phyloP scores from a whole-genome alignment of 768 basidiomycete species.

The Sporobolomyces roseus region DNA sequence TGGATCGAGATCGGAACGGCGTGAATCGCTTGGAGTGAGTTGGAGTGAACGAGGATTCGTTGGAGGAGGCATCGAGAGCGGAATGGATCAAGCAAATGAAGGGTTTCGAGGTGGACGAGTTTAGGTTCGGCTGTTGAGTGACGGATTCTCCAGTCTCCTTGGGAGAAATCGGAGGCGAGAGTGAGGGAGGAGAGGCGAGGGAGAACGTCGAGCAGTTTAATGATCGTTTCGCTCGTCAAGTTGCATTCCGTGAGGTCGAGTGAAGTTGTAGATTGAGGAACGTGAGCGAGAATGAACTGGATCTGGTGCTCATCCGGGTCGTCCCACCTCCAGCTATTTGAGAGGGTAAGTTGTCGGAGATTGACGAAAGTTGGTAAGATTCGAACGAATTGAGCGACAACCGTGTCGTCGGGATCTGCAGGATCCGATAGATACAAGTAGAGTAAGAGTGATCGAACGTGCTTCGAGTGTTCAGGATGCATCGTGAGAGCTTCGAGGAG shows the following conservation, averaged over 20 bases:
- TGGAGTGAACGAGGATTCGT: background rate
- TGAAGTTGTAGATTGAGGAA: background rate
- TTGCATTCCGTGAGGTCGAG: background rate
- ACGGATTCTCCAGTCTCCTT: background rate
- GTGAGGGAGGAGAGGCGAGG: background rate
- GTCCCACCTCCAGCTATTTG: background rate
- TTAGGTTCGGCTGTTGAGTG: background rate
- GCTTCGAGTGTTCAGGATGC: background rate
- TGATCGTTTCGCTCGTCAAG: background rate
- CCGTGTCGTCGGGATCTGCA: background rate
- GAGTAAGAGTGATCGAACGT: background rate
- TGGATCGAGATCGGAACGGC: background rate
- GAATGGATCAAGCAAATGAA: background rate
- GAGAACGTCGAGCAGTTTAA: background rate
- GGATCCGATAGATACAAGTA: background rate
- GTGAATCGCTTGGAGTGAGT: background rate
- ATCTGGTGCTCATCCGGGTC: background rate
- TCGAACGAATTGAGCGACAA: background rate
- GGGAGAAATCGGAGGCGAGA: background rate
- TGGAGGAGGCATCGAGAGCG: background rate
- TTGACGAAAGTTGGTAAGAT: background rate
- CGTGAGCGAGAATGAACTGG: background rate
- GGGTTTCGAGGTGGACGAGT: background rate
- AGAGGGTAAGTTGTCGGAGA: background rate
- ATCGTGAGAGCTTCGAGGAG: background rate